These are phyloP conservation scores for Fusarium caatingaense DNA, from an alignment of 2,329 filamentous ascomycete genomes.

Conservation along the genomic window DNA sequence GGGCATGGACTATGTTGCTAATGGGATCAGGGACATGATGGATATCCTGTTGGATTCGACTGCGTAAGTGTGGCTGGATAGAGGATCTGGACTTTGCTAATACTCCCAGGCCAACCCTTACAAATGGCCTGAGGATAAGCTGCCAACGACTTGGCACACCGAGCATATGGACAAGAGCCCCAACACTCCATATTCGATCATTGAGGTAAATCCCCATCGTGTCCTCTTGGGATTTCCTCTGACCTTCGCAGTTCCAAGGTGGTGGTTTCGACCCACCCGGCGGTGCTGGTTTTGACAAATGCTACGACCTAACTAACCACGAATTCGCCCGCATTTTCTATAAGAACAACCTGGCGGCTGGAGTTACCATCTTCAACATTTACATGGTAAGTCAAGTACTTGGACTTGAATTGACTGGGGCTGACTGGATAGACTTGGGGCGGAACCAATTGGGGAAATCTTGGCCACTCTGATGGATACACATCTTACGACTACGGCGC, in stretches of 20 bases:
- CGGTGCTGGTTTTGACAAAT: constrained; percentile 75
- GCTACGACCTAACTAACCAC: constrained; percentile 72
- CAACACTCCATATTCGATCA: constrained; percentile 71
- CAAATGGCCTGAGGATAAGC: constrained; percentile 45
- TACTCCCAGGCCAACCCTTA: constrained; percentile 65
- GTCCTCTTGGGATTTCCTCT: no score
- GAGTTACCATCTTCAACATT: constrained; percentile 74
- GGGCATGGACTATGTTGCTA: accelerated
- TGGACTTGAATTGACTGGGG: no score
- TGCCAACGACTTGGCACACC: constrained; percentile 61
- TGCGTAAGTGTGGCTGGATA: constrained; percentile 55
- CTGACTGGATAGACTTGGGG: constrained; percentile 66
- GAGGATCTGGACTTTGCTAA: no score
- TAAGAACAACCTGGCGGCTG: constrained; percentile 77
- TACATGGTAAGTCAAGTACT: constrained; percentile 86
- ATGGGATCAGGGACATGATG: constrained; percentile 64
- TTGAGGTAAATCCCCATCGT: constrained; percentile 45
- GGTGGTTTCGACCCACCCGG: constrained; percentile 82
- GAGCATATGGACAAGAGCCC: constrained; percentile 72
- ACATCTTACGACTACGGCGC: constrained; percentile 68
- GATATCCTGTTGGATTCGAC: constrained; percentile 70
- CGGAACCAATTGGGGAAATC: constrained; percentile 86
- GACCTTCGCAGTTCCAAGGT: constrained; percentile 68
- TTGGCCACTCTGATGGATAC: constrained; percentile 75
- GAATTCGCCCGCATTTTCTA: constrained; percentile 84